Evolutionary conservation across 257 asterid genomes (phyloP).

Genomic region (Mentha longifolia): DNA sequence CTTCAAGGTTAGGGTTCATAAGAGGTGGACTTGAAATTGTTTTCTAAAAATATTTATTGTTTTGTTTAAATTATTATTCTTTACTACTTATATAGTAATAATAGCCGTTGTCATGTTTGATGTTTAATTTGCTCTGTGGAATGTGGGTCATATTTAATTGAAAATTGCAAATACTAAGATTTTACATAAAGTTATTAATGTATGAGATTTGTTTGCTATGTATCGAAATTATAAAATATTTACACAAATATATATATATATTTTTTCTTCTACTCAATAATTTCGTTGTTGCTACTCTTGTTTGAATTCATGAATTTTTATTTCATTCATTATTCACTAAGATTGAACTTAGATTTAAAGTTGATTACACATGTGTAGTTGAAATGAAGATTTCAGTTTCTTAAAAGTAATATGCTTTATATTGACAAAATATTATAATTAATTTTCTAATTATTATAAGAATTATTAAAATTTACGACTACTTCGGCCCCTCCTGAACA

Average conservation of each 20-base stretch:
- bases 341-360: neutral
- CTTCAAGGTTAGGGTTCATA: conserved; percentile 54
- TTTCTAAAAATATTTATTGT: neutral
- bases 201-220: no score
- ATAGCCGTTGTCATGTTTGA: neutral
- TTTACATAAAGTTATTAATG: neutral
- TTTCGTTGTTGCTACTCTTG: neutral
- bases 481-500: no score
- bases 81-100: neutral
- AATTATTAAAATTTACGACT: no score
- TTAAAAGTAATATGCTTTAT: neutral
- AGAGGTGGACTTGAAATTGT: conserved; percentile 44
- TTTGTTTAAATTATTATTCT: neutral
- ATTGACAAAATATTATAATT: no score
- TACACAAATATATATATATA: no score
- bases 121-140: neutral
- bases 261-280: no score
- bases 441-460: no score
- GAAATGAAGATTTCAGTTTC: no score
- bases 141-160: neutral
- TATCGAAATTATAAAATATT: no score
- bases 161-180: neutral
- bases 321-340: neutral
- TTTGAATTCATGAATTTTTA: no score
- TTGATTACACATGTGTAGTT: neutral